These are phyloP conservation scores for Actinomortierella wolfii DNA, from an alignment of 371 early-diverging fungal species.

Conservation along the genomic window DNA sequence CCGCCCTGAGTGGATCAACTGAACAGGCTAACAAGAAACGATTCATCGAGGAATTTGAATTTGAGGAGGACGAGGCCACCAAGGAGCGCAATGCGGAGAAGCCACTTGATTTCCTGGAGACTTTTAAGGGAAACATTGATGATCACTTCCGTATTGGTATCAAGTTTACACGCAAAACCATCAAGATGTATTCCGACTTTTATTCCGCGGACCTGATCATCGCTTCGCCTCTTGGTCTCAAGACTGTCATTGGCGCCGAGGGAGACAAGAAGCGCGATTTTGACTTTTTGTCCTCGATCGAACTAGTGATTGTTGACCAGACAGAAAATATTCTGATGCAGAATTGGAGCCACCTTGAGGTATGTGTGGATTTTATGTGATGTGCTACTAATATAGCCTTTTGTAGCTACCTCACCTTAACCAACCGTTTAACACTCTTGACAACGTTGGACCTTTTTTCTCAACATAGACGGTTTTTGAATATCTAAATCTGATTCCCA, in stretches of 20 bases:
- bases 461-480: conserved; percentile 69
- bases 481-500: conserved; percentile 86
- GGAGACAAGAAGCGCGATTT: conserved; percentile 86
- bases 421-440: not conserved
- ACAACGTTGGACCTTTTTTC: not conserved
- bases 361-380: conserved; percentile 7
- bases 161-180: conserved; percentile 81
- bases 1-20: conserved; percentile 77
- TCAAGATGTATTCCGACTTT: conserved; percentile 87
- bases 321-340: conserved; percentile 92
- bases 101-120: conserved; percentile 81
- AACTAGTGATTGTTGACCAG: conserved; percentile 87
- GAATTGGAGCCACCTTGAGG: conserved; percentile 95
- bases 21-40: conserved; percentile 84
- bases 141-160: conserved; percentile 96
- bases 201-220: conserved; percentile 92
- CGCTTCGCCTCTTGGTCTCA: conserved; percentile 91
- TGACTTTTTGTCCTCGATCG: conserved; percentile 94
- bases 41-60: conserved; percentile 77
- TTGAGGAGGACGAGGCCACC: conserved; percentile 44
- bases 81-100: conserved; percentile 64
- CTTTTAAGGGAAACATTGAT: conserved; percentile 94
- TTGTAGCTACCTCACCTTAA: no score
- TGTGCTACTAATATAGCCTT: not conserved
- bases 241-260: conserved; percentile 82